Base-by-base conservation (phyloP, 345 rosid species). In the Xanthoceras sorbifolium region DNA sequence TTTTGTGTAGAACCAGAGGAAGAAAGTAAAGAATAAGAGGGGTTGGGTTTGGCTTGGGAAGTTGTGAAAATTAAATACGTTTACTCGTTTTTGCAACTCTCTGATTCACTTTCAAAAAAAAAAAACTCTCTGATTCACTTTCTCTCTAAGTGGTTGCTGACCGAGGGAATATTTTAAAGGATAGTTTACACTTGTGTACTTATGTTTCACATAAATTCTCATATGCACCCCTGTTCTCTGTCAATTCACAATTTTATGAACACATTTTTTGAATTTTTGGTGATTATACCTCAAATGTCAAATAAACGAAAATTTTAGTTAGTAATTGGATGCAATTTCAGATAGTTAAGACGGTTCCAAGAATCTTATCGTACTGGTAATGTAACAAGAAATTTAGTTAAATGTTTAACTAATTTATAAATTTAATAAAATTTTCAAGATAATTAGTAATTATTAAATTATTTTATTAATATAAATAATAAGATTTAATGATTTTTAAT, bases 61-160 rank as follows among this genome's bases (percentile, higher is more conserved):
- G 88, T 79, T 85, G 85, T 84, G 89, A 78, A 78, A 81, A 85
- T 88, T 85, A 80, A 85, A 80, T 89, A 78, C 82, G 81, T 75
- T 78, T 75, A 79, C 89, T 85, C 67, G 67, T 71, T 59, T 79
- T 84, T 78, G 89, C 87, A 69, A 74, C 82, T 9, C 72, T 71
- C 69, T 81, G 62, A 18, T 62, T 77, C 82, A 48, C 86, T 80
- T 78, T 84, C 86, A n/a, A n/a, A n/a, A n/a, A n/a, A n/a, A n/a
- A n/a, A n/a, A n/a, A 69, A 74, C 82, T 9, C 72, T 71, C 69
- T 81, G 62, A 18, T 62, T 77, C 82, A 48, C 86, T 80, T 78
- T 84, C 86, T 38, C 86, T 46, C 80, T 77, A 31, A 72, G 85
- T 85, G 78, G 82, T 59, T 82, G 87, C 88, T 74, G 82, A 78